Evolutionary conservation across 768 basidiomycete genomes (phyloP).

Genomic region (Russula olivacea): DNA sequence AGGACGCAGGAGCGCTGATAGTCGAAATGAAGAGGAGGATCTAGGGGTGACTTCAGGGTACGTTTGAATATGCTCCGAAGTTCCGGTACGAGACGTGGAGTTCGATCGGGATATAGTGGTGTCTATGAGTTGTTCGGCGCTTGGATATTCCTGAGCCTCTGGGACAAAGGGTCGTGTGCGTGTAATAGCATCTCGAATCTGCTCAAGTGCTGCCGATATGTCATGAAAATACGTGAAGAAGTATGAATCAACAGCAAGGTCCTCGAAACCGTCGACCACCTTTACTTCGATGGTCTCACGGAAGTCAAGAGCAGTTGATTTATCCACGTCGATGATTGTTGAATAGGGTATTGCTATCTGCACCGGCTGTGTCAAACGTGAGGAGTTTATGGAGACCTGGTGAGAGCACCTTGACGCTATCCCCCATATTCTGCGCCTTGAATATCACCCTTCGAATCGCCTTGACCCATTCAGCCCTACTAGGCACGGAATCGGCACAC

Average conservation of each 20-base stretch:
- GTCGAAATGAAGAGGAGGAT: constrained; percentile 46
- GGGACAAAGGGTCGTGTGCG: constrained; percentile 41
- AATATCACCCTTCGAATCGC: constrained; percentile 91
- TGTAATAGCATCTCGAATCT: constrained; percentile 71
- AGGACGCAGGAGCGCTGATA: constrained; percentile 61
- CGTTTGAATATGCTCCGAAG: constrained; percentile 26
- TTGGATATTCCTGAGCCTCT: constrained; percentile 27
- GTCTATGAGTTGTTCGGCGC: constrained; percentile 43
- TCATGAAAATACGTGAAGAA: constrained; percentile 95
- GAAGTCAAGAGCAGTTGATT: constrained; percentile 86
- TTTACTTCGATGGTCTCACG: constrained; percentile 95
- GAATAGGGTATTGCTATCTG: constrained; percentile 94
- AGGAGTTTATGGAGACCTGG: background rate
- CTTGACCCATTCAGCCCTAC: constrained; percentile 94
- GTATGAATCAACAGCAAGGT: constrained; percentile 76
- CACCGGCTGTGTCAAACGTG: background rate
- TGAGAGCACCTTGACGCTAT: constrained; percentile 75
- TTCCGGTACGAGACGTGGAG: constrained; percentile 7
- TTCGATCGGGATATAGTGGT: constrained; percentile 42
- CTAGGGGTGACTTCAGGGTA: constrained; percentile 32
- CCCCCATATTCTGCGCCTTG: constrained; percentile 93
- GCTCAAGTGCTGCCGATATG: constrained; percentile 65
- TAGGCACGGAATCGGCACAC: constrained; percentile 73
- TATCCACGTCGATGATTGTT: constrained; percentile 81
- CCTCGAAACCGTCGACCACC: constrained; percentile 75